Percentiles rank a stretch among this genome's conserved stretches.
phyloP scores from a whole-genome alignment of 345 rosid genomes.

The Citropsis articulata region DNA sequence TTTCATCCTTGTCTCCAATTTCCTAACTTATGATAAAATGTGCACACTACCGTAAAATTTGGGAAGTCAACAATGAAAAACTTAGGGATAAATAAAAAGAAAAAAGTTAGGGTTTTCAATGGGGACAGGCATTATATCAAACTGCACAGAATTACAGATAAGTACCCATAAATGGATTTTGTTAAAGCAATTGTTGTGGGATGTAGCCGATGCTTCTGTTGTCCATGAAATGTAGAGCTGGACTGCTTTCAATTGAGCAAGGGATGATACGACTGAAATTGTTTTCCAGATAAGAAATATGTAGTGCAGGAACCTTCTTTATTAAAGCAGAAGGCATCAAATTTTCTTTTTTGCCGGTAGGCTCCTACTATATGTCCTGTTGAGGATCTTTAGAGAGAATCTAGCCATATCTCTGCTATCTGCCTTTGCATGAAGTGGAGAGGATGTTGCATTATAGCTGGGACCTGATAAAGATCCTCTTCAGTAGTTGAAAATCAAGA shows the following conservation, averaged over 20 bases:
- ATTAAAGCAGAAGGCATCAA: neutral
- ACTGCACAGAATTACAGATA: too few relatives aligned
- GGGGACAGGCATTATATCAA: too few relatives aligned
- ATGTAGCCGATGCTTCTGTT: neutral
- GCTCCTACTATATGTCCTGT: neutral
- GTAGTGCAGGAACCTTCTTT: neutral
- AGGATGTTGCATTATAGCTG: neutral
- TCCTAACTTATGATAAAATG: too few relatives aligned
- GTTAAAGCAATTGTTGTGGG: neutral
- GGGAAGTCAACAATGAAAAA: too few relatives aligned
- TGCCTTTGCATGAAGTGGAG: neutral
- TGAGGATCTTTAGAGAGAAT: neutral
- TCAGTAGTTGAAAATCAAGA: neutral
- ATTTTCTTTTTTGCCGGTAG: neutral
- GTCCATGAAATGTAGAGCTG: neutral
- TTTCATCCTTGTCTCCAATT: too few relatives aligned
- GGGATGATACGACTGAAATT: neutral
- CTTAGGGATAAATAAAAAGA: too few relatives aligned
- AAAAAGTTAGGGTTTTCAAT: too few relatives aligned
- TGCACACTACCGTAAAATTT: too few relatives aligned
- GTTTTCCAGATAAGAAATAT: neutral
- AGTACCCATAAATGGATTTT: neutral
- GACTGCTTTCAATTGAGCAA: neutral
- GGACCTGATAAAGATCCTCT: neutral
- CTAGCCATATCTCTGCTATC: neutral